Evolutionary conservation across 2,329 filamentous ascomycete species (phyloP).

Genomic region (Microdochium nivale): DNA sequence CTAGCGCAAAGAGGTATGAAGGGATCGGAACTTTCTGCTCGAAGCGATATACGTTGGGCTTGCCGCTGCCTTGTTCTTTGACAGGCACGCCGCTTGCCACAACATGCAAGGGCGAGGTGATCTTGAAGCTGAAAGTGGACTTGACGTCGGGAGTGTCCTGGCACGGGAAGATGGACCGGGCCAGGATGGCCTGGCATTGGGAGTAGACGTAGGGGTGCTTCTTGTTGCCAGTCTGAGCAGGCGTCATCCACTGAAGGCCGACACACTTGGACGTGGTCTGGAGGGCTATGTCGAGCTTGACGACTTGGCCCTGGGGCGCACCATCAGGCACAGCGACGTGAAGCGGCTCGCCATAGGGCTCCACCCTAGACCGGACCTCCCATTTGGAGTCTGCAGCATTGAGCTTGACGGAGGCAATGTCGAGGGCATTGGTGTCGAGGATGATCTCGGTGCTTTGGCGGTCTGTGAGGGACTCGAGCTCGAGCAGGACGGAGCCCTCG

Average conservation of each 20-base stretch:
- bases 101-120: conserved; percentile 81
- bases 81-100: conserved; percentile 74
- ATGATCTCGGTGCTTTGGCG: conserved; percentile 67
- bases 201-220: conserved; percentile 97
- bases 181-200: conserved; percentile 95
- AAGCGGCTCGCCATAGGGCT: conserved; percentile 68
- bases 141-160: conserved; percentile 98
- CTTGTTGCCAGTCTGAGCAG: conserved; percentile 89
- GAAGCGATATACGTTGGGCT: conserved; percentile 66
- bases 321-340: conserved; percentile 52
- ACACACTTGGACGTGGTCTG: conserved; percentile 84
- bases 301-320: conserved; percentile 39
- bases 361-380: conserved; percentile 59
- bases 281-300: conserved; percentile 56
- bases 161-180: conserved; percentile 87
- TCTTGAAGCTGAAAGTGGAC: conserved; percentile 84
- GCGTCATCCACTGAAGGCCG: conserved; percentile 90
- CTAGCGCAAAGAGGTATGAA: conserved; percentile 89
- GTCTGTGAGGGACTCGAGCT: conserved; percentile 69
- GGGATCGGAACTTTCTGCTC: conserved; percentile 89
- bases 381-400: conserved; percentile 57
- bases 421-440: conserved; percentile 79
- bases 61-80: conserved; percentile 33
- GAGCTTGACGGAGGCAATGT: conserved; percentile 63
- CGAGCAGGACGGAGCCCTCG: conserved; percentile 66